Percentiles rank a stretch among this genome's conserved stretches.
Evolutionary conservation across 305 asterid species (phyloP).

Genomic region (Solanum aculeatissimum): DNA sequence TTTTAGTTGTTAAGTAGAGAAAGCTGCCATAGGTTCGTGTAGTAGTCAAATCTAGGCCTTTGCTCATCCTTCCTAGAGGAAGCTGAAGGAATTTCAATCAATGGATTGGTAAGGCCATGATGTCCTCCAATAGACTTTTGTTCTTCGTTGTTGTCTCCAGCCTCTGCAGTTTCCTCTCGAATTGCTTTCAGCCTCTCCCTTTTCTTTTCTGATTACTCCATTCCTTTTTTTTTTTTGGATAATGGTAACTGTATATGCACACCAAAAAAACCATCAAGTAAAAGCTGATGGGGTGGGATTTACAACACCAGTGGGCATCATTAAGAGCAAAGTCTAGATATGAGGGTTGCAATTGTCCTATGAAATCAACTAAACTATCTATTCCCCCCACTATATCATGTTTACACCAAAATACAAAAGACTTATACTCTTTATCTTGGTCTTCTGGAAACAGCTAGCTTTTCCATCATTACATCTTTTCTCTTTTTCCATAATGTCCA

Average conservation of each 20-base stretch:
- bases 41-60: slow-evolving; percentile 44
- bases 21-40: slow-evolving; percentile 75
- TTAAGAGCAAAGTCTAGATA: too few species aligned
- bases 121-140: slow-evolving; percentile 12
- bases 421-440: neutral
- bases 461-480: too few species aligned
- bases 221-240: neutral
- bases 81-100: slow-evolving; percentile 27
- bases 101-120: slow-evolving; percentile 47
- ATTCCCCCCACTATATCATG: too few species aligned
- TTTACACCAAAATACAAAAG: too few species aligned
- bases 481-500: neutral
- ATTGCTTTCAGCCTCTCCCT: slow-evolving; percentile 57
- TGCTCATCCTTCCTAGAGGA: slow-evolving; percentile 4
- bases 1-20: slow-evolving; percentile 32
- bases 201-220: slow-evolving; percentile 71
- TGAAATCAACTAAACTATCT: too few species aligned
- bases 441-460: too few species aligned
- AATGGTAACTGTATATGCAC: neutral
- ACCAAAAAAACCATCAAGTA: neutral
- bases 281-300: too few species aligned
- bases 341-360: too few species aligned
- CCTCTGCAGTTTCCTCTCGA: slow-evolving; percentile 43
- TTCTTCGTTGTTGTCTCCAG: slow-evolving; percentile 6
- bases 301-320: too few species aligned